Conservation (phyloP, 768 basidiomycete species). For the Cyclocybe aegerita region DNA sequence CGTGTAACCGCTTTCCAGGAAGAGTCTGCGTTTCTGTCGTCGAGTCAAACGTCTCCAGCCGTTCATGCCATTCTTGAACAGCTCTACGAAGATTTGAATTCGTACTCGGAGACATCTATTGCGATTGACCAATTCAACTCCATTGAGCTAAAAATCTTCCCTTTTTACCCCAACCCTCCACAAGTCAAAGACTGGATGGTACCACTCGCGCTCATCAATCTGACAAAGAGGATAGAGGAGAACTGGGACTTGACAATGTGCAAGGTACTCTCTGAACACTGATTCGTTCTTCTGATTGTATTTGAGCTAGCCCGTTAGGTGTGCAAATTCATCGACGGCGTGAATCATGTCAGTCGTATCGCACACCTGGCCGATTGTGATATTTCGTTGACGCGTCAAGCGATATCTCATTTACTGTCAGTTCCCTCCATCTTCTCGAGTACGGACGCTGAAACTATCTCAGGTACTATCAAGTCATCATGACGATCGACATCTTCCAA, state of each 20-base stretch:
- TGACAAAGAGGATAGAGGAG: constrained; percentile 76
- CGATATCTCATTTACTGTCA: constrained; percentile 90
- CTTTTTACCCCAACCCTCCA: constrained; percentile 94
- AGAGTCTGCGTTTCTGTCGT: constrained; percentile 88
- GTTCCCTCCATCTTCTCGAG: constrained; percentile 20
- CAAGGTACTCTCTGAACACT: constrained; percentile 47
- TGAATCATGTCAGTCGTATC: constrained; percentile 88
- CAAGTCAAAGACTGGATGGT: constrained; percentile 94
- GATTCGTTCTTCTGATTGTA: not conserved
- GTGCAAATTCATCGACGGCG: constrained; percentile 82
- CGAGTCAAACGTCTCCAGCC: constrained; percentile 59
- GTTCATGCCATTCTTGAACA: constrained; percentile 90
- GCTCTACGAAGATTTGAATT: constrained; percentile 95
- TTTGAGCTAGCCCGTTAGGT: constrained; percentile 43
- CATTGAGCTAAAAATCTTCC: constrained; percentile 94
- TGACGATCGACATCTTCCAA: constrained; percentile 97
- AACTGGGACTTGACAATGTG: constrained; percentile 97
- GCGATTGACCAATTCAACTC: constrained; percentile 90
- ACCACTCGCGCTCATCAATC: constrained; percentile 84
- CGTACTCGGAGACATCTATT: constrained; percentile 95
- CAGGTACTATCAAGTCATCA: constrained; percentile 95
- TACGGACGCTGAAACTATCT: constrained; percentile 6
- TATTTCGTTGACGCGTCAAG: constrained; percentile 75
- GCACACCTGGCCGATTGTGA: constrained; percentile 92
- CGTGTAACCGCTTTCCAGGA: constrained; percentile 44